Conservation (phyloP, 768 basidiomycete genomes). For the Dendrothele bispora region DNA sequence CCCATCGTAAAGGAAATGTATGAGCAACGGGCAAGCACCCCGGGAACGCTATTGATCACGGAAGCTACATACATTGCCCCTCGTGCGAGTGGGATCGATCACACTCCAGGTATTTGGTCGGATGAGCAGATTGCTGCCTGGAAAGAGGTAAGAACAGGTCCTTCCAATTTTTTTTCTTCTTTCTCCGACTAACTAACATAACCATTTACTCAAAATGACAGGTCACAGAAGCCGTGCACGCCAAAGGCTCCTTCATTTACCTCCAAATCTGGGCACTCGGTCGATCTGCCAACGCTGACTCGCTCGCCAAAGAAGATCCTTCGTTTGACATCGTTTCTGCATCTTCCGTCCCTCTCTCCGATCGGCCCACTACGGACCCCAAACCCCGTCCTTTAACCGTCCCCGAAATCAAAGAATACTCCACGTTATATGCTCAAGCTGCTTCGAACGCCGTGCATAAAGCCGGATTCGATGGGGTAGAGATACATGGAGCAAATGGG, state of each 20-base stretch:
- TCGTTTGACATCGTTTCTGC: constrained; percentile 23
- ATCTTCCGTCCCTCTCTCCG: constrained; percentile 17
- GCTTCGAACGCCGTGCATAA: constrained; percentile 42
- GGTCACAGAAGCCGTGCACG: too few relatives aligned
- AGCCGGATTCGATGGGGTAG: constrained; percentile 60
- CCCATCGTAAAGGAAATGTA: too few relatives aligned
- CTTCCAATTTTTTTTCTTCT: too few relatives aligned
- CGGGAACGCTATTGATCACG: too few relatives aligned
- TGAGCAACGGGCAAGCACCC: too few relatives aligned
- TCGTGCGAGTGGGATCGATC: too few relatives aligned
- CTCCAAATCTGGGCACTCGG: constrained; percentile 55
- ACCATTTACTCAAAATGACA: too few relatives aligned
- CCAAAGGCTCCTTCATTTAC: constrained; percentile 34
- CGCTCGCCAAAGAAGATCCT: constrained; percentile 6
- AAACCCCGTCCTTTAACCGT: constrained; percentile 33
- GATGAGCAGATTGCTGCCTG: too few relatives aligned
- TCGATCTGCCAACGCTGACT: constrained; percentile 21
- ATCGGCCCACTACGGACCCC: not conserved
- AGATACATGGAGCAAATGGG: constrained; percentile 36
- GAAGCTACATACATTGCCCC: too few relatives aligned
- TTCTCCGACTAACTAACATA: too few relatives aligned
- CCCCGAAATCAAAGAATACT: constrained; percentile 39
- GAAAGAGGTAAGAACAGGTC: too few relatives aligned
- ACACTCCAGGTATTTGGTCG: too few relatives aligned
- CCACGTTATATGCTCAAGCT: constrained; percentile 40